These are phyloP conservation scores for Amanita rimosa DNA, from an alignment of 768 basidiomycete genomes.

Conservation along the genomic window DNA sequence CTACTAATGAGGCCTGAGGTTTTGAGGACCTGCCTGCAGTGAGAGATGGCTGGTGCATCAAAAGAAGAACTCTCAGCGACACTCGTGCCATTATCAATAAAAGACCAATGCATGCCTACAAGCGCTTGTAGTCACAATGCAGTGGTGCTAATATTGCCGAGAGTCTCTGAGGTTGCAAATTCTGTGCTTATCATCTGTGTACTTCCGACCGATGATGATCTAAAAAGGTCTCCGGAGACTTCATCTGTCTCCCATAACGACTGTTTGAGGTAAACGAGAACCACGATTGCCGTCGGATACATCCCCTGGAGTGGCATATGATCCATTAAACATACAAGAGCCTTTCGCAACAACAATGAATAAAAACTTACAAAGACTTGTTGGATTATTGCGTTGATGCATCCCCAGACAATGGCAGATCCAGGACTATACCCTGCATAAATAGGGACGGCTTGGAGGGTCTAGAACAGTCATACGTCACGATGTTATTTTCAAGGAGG, in stretches of 20 bases:
- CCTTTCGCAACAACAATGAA: background rate
- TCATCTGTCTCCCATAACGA: slow-evolving; percentile 3
- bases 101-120: no score
- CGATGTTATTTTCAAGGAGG: background rate
- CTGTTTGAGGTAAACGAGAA: slow-evolving; percentile 1
- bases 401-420: slow-evolving; percentile 14
- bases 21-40: no score
- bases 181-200: no score
- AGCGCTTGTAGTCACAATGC: no score
- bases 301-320: background rate
- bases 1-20: no score
- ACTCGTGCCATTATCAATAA: no score
- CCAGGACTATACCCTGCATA: slow-evolving; percentile 15
- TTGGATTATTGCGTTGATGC: slow-evolving; percentile 19
- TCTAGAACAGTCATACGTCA: slow-evolving; percentile 8
- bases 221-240: background rate
- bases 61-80: no score
- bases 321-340: background rate
- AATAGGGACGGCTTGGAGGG: slow-evolving; percentile 19
- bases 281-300: slow-evolving; percentile 3
- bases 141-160: no score
- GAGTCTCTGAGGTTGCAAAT: no score
- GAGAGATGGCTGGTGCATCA: no score
- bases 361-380: slow-evolving; percentile 13
- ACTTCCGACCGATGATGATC: no score